Evolutionary conservation across 2,329 filamentous ascomycete genomes (phyloP).

Genomic region (Penicillium concentricum): DNA sequence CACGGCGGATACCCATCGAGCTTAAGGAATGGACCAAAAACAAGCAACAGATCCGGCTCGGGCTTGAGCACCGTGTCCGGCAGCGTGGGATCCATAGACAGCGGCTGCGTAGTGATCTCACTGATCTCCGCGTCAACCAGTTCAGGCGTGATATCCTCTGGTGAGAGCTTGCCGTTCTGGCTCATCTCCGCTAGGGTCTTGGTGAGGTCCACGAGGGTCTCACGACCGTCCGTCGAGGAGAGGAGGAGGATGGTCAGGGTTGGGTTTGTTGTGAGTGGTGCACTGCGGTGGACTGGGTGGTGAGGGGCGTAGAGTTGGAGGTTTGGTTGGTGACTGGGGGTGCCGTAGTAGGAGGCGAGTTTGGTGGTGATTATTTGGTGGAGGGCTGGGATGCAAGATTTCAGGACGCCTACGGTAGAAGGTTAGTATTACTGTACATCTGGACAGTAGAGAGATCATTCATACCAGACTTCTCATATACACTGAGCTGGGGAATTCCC

Average conservation of each 20-base stretch:
- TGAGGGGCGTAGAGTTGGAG: slow-evolving; percentile 73
- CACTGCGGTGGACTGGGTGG: slow-evolving; percentile 49
- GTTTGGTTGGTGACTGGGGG: slow-evolving; percentile 61
- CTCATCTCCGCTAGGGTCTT: slow-evolving; percentile 94
- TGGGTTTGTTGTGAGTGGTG: slow-evolving; percentile 22
- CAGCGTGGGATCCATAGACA: slow-evolving; percentile 12
- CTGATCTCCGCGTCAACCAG: slow-evolving; percentile 86
- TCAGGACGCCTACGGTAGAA: slow-evolving; percentile 69
- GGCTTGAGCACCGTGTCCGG: slow-evolving; percentile 59
- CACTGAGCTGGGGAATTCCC: slow-evolving; percentile 79
- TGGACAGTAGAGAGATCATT: neutral
- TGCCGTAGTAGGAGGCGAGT: slow-evolving; percentile 83
- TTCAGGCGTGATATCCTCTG: slow-evolving; percentile 78
- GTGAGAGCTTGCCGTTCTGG: slow-evolving; percentile 77
- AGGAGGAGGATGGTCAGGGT: slow-evolving; percentile 70
- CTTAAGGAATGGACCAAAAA: slow-evolving; percentile 81
- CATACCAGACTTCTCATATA: slow-evolving; percentile 88
- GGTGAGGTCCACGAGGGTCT: slow-evolving; percentile 92
- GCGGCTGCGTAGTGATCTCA: slow-evolving; percentile 49
- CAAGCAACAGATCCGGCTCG: slow-evolving; percentile 84
- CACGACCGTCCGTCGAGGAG: slow-evolving; percentile 82
- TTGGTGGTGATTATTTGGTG: slow-evolving; percentile 77
- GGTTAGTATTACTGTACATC: slow-evolving; percentile 2
- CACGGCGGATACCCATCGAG: slow-evolving; percentile 92
- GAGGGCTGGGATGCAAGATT: slow-evolving; percentile 81